Evolutionary conservation across 2,329 filamentous ascomycete species (phyloP).

Genomic region (Podosphaera aphanis): DNA sequence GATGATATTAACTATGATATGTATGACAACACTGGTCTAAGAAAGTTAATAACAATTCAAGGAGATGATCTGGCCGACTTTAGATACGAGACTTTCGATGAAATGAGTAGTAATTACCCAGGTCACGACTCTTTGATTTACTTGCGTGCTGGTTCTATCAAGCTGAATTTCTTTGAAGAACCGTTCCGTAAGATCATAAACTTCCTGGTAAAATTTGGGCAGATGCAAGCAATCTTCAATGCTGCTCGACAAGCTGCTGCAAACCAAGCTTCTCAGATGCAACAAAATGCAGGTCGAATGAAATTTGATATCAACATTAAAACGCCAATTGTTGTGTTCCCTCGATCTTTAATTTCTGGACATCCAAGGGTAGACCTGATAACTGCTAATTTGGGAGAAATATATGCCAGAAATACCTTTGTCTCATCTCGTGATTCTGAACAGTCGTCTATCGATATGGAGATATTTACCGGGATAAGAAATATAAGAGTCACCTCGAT

Average conservation of each 20-base stretch:
- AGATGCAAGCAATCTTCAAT: constrained; percentile 98
- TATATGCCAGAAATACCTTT: constrained; percentile 90
- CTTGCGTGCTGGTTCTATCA: constrained; percentile 79
- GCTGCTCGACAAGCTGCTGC: constrained; percentile 85
- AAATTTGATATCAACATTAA: constrained; percentile 86
- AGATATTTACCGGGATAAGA: constrained; percentile 71
- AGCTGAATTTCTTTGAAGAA: constrained; percentile 90
- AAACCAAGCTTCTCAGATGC: constrained; percentile 77
- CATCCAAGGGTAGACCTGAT: constrained; percentile 54
- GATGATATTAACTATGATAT: constrained; percentile 90
- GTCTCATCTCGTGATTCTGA: constrained; percentile 58
- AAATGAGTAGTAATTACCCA: constrained; percentile 48
- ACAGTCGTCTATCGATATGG: constrained; percentile 56
- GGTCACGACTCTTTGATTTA: constrained; percentile 87
- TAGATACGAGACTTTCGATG: constrained; percentile 86
- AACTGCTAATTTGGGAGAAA: constrained; percentile 86
- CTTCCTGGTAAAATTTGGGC: constrained; percentile 94
- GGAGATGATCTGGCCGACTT: constrained; percentile 92
- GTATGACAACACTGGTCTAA: constrained; percentile 53
- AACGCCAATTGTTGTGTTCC: constrained; percentile 91
- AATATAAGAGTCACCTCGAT: constrained; percentile 80
- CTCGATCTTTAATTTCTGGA: constrained; percentile 48
- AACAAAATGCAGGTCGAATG: constrained; percentile 72
- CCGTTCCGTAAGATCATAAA: constrained; percentile 96
- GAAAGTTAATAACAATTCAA: constrained; percentile 80